Evolutionary conservation across 176 grass and related monocot genomes (phyloP).

Genomic region (Triticum dicoccoides): DNA sequence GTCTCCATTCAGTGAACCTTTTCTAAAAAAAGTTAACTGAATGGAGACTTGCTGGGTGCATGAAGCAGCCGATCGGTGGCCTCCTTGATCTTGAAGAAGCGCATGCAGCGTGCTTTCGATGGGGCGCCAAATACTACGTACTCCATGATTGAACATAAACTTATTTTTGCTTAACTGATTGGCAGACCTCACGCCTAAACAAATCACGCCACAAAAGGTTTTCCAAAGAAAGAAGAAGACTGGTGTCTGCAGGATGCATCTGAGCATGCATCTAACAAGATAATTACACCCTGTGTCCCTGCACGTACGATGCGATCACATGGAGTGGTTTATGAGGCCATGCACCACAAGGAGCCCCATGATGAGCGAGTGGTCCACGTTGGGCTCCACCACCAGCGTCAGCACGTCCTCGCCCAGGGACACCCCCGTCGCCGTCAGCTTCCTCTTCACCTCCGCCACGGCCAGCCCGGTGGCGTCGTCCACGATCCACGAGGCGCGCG

Average conservation of each 20-base stretch:
- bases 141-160: too few relatives aligned
- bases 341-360: conserved; percentile 77
- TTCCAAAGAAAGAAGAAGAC: neutral
- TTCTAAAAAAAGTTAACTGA: too few relatives aligned
- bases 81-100: too few relatives aligned
- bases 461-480: conserved; percentile 51
- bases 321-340: conserved; percentile 56
- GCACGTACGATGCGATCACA: neutral
- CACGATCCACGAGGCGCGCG: conserved; percentile 47
- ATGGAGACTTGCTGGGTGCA: too few relatives aligned
- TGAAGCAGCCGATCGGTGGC: too few relatives aligned
- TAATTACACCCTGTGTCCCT: neutral
- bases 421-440: conserved; percentile 62
- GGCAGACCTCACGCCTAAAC: too few relatives aligned
- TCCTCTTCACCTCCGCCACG: conserved; percentile 83
- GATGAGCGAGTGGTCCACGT: conserved; percentile 64
- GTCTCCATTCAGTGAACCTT: too few relatives aligned
- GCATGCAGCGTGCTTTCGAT: too few relatives aligned
- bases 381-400: conserved; percentile 67
- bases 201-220: too few relatives aligned
- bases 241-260: too few relatives aligned
- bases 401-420: conserved; percentile 76
- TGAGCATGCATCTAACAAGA: neutral
- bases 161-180: too few relatives aligned
- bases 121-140: too few relatives aligned